A percentile compares a stretch with the other conserved stretches of the same genome.
Evolutionary conservation across 2,329 filamentous ascomycete species (phyloP).

Genomic region (Exophiala alcalophila): DNA sequence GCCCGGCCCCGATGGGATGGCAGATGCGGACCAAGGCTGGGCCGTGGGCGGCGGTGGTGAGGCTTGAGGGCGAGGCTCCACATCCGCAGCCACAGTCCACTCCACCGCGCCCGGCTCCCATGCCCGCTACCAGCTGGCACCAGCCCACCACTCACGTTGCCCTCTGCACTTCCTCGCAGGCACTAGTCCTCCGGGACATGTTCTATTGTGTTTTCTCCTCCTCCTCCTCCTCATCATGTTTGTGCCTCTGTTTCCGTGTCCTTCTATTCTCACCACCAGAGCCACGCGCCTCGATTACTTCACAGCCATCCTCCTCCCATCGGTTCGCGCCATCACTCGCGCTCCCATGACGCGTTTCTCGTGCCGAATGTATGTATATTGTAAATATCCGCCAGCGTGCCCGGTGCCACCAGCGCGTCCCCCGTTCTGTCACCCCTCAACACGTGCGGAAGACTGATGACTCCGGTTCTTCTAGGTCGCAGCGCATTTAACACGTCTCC

Average conservation of each 20-base stretch:
- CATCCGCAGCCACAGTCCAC: constrained; percentile 11
- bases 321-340: constrained; percentile 5
- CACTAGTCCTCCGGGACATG: constrained; percentile 13
- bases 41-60: too few species aligned
- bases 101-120: constrained; percentile 7
- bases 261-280: constrained; percentile 11
- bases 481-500: constrained; percentile 8
- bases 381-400: constrained; percentile 6
- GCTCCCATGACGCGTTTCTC: constrained; percentile 24
- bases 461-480: constrained; percentile 9
- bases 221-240: constrained; percentile 23
- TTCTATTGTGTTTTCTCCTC: constrained; percentile 18
- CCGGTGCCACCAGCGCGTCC: constrained; percentile 10
- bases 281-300: constrained; percentile 6
- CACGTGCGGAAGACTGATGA: constrained; percentile 14
- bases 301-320: constrained; percentile 10
- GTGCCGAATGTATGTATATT: constrained; percentile 22
- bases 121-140: constrained; percentile 12
- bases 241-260: constrained; percentile 11
- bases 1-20: too few species aligned
- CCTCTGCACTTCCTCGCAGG: constrained; percentile 3
- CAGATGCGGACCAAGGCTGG: too few species aligned
- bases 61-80: constrained; percentile 15
- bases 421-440: not conserved
- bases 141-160: constrained; percentile 9